Conservation (phyloP, 2,329 filamentous ascomycete genomes). For the Verticillium nubilum region DNA sequence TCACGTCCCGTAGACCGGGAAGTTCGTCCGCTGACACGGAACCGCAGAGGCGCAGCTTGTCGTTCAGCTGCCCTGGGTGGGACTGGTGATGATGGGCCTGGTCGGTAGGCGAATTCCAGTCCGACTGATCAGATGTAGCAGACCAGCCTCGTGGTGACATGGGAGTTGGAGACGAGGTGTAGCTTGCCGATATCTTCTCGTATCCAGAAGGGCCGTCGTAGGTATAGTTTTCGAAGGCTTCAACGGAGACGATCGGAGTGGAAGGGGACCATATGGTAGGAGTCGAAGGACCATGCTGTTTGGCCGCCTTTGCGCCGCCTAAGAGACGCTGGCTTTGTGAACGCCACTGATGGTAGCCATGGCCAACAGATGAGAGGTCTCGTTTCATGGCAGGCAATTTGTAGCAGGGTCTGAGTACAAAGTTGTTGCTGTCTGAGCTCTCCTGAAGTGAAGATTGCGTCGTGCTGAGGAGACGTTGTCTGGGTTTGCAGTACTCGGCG, state of each 20-base stretch:
- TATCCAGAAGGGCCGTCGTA: conserved; percentile 17
- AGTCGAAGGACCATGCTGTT: background rate
- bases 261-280: conserved; percentile 13
- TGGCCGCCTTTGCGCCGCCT: background rate
- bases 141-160: conserved; percentile 28
- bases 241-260: conserved; percentile 25
- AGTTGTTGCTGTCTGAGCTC: background rate
- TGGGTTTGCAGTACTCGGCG: background rate
- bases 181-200: conserved; percentile 21
- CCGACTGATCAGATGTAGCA: conserved; percentile 4
- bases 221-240: conserved; percentile 31
- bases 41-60: background rate
- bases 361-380: background rate
- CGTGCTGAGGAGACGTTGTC: background rate
- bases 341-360: background rate
- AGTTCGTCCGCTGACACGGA: conserved; percentile 4
- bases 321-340: background rate
- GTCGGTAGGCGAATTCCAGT: conserved; percentile 1
- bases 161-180: conserved; percentile 21
- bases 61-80: conserved; percentile 3
- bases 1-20: background rate
- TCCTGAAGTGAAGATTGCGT: conserved; percentile 1
- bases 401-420: background rate
- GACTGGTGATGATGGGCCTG: conserved; percentile 1
- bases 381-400: background rate